phyloP scores from a whole-genome alignment of 2,329 filamentous ascomycete species.

The Aspergillus fijiensis region DNA sequence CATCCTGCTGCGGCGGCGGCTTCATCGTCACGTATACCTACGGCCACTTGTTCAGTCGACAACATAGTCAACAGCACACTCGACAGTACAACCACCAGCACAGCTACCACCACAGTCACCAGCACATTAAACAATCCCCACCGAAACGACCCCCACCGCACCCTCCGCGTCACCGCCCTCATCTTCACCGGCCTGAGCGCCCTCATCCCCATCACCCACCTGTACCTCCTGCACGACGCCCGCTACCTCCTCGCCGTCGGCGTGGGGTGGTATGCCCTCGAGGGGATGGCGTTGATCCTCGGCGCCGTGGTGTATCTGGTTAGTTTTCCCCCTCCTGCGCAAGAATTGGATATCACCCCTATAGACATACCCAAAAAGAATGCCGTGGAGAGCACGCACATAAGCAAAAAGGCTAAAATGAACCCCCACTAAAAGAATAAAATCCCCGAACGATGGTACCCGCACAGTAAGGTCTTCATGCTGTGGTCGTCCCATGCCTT shows the following conservation, averaged over 20 bases:
- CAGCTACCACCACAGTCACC: no score
- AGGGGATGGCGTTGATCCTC: slow-evolving; percentile 32
- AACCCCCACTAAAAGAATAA: background rate
- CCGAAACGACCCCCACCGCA: background rate
- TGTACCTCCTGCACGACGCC: slow-evolving; percentile 25
- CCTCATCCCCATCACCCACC: slow-evolving; percentile 36
- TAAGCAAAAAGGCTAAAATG: no score
- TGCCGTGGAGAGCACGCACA: no score
- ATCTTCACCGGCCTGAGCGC: slow-evolving; percentile 34
- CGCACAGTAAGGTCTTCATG: slow-evolving; percentile 30
- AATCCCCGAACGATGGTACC: slow-evolving; percentile 27
- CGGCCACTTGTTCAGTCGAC: no score
- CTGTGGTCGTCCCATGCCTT: slow-evolving; percentile 37
- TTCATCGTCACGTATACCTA: no score
- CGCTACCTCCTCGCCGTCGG: slow-evolving; percentile 26
- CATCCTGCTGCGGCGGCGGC: background rate
- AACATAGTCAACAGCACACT: no score
- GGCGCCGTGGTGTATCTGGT: slow-evolving; percentile 28
- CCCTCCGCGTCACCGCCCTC: slow-evolving; percentile 16
- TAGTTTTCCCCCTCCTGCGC: background rate
- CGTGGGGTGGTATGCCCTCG: slow-evolving; percentile 35
- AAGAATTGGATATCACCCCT: no score
- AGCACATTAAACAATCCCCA: no score
- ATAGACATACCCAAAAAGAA: no score
- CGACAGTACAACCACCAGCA: no score